Evolutionary conservation across 2,329 filamentous ascomycete genomes (phyloP).

Genomic region (Monosporascus ibericus): DNA sequence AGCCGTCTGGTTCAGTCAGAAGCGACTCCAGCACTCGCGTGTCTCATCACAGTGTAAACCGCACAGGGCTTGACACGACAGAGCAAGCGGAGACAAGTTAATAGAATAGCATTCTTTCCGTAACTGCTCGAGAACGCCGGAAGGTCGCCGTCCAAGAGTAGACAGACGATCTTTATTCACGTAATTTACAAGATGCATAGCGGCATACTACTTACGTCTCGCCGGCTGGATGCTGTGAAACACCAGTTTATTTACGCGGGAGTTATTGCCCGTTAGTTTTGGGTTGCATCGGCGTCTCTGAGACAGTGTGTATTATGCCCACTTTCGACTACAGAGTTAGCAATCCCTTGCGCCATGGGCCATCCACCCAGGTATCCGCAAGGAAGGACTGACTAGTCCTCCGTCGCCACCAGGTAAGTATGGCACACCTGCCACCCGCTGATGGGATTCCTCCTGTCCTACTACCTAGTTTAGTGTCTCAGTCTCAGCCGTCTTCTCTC

Average conservation of each 20-base stretch:
- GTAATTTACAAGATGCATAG: conserved; percentile 7
- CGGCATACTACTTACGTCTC: conserved; percentile 5
- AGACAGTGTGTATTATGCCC: conserved; percentile 18
- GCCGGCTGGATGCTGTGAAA: conserved; percentile 3
- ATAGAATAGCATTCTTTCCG: conserved; percentile 4
- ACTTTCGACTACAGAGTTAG: conserved; percentile 10
- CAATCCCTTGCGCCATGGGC: conserved; percentile 21
- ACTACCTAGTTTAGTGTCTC: not conserved
- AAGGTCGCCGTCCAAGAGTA: not conserved
- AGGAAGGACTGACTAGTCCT: conserved; percentile 9
- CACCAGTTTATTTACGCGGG: conserved; percentile 9
- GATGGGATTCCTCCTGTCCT: not conserved
- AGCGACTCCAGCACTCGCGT: conserved; percentile 7
- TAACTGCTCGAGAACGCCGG: conserved; percentile 1
- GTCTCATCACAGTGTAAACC: conserved; percentile 18
- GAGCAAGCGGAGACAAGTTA: conserved; percentile 1
- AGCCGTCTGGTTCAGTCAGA: conserved; percentile 15
- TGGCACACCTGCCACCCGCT: conserved; percentile 10
- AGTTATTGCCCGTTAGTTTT: conserved; percentile 12
- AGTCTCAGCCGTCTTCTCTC: conserved; percentile 1
- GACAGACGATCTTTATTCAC: conserved; percentile 9
- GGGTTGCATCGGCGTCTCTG: conserved; percentile 14
- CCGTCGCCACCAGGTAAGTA: conserved; percentile 13
- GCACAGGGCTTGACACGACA: conserved; percentile 1
- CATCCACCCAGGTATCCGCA: conserved; percentile 14